A percentile compares a stretch with the other conserved stretches of the same genome.
Conservation (phyloP, 1,139 yeast species). For the Saccharomyces hybrid region DNA sequence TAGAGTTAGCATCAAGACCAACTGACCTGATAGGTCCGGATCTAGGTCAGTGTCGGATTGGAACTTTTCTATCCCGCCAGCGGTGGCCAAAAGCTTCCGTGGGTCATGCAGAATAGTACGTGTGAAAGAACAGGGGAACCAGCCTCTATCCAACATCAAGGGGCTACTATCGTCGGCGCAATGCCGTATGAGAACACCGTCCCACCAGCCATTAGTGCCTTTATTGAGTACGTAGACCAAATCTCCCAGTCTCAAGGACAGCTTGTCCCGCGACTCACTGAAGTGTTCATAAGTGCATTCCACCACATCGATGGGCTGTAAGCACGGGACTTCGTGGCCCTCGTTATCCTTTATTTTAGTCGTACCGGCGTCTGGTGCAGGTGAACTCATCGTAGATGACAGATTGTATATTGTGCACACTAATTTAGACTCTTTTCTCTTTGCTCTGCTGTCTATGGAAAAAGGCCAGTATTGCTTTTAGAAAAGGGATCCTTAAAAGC, state of each 20-base stretch:
- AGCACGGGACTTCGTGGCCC: neutral
- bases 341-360: neutral
- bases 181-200: constrained; percentile 43
- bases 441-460: neutral
- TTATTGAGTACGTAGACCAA: constrained; percentile 36
- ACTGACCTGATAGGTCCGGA: neutral
- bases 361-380: neutral
- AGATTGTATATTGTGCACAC: neutral
- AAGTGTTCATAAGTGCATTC: constrained; percentile 10
- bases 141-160: constrained; percentile 38
- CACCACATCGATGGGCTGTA: constrained; percentile 13
- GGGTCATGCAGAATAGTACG: constrained; percentile 3
- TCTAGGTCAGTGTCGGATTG: neutral
- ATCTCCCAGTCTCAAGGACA: constrained; percentile 23
- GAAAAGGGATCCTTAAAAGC: neutral
- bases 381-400: neutral
- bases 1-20: neutral
- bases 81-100: neutral
- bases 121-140: constrained; percentile 54
- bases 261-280: constrained; percentile 4
- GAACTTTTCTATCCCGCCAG: neutral
- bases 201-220: constrained; percentile 68
- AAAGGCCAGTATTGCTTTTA: neutral
- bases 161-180: constrained; percentile 22
- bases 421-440: neutral